phyloP scores from a whole-genome alignment of 352 stramenopile genomes.

The Phytophthora sp. region DNA sequence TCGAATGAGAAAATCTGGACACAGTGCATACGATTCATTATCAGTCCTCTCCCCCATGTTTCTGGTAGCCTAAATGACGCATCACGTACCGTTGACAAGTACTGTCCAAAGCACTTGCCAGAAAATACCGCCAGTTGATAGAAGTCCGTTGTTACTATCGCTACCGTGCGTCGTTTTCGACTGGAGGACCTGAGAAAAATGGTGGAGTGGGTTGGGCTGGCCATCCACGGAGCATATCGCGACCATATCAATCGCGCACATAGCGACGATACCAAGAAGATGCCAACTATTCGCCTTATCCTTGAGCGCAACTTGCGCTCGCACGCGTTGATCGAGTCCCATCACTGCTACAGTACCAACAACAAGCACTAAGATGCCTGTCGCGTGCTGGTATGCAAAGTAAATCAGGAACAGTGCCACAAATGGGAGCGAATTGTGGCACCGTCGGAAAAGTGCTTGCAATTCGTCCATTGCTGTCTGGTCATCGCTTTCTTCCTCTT shows the following conservation, averaged over 20 bases:
- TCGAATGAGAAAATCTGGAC: constrained; percentile 74
- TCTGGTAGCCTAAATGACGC: not conserved
- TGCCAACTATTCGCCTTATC: constrained; percentile 66
- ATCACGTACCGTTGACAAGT: constrained; percentile 71
- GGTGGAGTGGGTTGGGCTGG: constrained; percentile 59
- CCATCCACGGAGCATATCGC: constrained; percentile 68
- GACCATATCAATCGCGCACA: constrained; percentile 66
- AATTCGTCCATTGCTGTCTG: constrained; percentile 70
- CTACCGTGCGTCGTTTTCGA: constrained; percentile 33
- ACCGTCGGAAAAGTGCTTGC: constrained; percentile 64
- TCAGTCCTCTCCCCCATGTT: not conserved
- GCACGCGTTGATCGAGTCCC: constrained; percentile 73
- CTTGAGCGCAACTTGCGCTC: constrained; percentile 74
- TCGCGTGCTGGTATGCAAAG: constrained; percentile 81
- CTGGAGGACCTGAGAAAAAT: constrained; percentile 54
- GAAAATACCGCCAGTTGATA: constrained; percentile 40
- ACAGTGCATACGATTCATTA: too few species aligned
- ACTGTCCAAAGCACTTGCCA: constrained; percentile 79
- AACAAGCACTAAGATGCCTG: constrained; percentile 69
- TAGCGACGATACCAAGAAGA: constrained; percentile 55
- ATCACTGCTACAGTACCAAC: constrained; percentile 72
- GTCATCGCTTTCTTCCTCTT: constrained; percentile 47
- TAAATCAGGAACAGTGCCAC: constrained; percentile 73
- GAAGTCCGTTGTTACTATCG: constrained; percentile 11
- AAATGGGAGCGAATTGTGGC: constrained; percentile 80